Base-by-base conservation (phyloP, 2,329 filamentous ascomycete genomes). In the Lasiodiplodia gonubiensis region DNA sequence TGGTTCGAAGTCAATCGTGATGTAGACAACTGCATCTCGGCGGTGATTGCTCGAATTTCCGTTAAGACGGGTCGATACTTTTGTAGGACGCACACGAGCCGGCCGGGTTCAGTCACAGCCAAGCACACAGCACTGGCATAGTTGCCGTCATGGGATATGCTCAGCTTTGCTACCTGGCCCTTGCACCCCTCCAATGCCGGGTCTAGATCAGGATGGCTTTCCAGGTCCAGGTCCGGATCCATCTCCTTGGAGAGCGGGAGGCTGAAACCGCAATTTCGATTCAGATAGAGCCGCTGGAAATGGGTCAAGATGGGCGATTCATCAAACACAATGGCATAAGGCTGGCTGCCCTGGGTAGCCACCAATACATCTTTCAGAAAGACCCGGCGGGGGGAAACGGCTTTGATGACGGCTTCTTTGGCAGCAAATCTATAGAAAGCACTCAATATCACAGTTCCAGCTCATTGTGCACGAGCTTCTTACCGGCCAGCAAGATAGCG, bases 61-160 rank as follows among this genome's bases (percentile, higher is more conserved):
- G 35, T 37, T 12, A 18, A 30, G 10, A 23, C 37, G 1, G 7
- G 37, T 10, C 27, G 23, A 46, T 30, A 46, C 11, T 23, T 6
- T 35, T 4, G 18, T 8, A 59, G 25, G 23, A 59, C 7, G 23
- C 21, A 3, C 10, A 21, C 7, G 25, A 16, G 21, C 25, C 8
- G n/a, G 23, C 49, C 2, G 1, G n/a, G 18, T 18, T 23, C 30
- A 23, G 8, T 6, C 35, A 51, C 39, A 49, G 57, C 66, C 37
- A 67, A 33, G 27, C 66, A 67, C 18, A 90, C 83, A 7, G 90
- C 91, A 23, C 86, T 89, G 11, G 93, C 93, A 79, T 93, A 97
- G 8, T 92, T 90, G 2, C 87, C 89, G 77, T 97, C 94, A 76
- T 97, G 94, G 73, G 91, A 95, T 72, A 97, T 96, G 68, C 90